These are phyloP conservation scores for Asclepias syriaca DNA, from an alignment of 257 asterid species.

Conservation along the genomic window DNA sequence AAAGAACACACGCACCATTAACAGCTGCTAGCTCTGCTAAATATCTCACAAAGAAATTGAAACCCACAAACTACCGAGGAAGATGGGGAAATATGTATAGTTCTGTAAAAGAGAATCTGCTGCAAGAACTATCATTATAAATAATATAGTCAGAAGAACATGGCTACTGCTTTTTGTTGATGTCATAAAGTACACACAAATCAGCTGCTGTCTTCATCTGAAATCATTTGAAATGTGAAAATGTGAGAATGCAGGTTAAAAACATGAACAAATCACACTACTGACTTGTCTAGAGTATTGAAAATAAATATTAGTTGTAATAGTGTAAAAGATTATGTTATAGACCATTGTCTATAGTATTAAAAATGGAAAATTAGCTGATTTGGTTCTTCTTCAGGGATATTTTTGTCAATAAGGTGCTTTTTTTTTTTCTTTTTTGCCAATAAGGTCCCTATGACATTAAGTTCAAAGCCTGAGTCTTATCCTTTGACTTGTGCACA, in stretches of 20 bases:
- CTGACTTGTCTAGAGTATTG: background rate
- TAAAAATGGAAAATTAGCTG: too few relatives aligned
- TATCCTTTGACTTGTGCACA: too few relatives aligned
- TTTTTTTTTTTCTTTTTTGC: too few relatives aligned
- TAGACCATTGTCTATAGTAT: too few relatives aligned
- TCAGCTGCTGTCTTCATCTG: constrained; percentile 97
- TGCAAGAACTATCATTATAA: background rate
- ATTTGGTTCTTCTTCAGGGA: too few relatives aligned
- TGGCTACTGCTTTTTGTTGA: constrained; percentile 56
- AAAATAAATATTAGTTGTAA: too few relatives aligned
- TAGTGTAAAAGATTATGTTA: too few relatives aligned
- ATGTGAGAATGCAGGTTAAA: background rate
- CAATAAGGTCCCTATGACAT: too few relatives aligned
- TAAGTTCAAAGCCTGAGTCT: too few relatives aligned
- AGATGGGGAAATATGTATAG: constrained; percentile 1
- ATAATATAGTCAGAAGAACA: background rate
- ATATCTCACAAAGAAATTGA: background rate
- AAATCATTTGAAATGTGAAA: constrained; percentile 9
- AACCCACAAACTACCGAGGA: background rate
- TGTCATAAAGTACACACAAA: constrained; percentile 78
- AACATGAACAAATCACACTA: background rate
- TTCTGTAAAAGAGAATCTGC: background rate
- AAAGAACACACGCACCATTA: background rate
- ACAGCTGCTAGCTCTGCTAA: background rate
- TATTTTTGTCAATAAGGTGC: too few relatives aligned